Conservation (phyloP, 192 early-diverging fungal genomes). For the Umbelopsis vinacea region DNA sequence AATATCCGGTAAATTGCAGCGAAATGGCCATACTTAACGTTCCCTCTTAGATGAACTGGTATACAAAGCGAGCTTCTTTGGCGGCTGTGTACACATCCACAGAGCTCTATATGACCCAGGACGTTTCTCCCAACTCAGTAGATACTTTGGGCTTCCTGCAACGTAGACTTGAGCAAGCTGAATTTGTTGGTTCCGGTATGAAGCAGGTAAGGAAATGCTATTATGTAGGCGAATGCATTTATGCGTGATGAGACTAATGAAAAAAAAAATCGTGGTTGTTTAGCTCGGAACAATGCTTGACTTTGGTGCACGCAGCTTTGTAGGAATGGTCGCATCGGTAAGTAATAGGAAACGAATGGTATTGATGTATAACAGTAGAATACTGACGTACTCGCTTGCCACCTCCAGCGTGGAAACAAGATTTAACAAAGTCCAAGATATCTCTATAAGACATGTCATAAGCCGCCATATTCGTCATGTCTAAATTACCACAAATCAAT, state of each 20-base stretch:
- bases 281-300: slow-evolving; percentile 43
- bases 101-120: slow-evolving; percentile 93
- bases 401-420: slow-evolving; percentile 16
- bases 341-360: slow-evolving; percentile 20
- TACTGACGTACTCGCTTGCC: no score
- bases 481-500: no score
- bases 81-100: slow-evolving; percentile 86
- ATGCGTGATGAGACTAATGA: no score
- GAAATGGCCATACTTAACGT: no score
- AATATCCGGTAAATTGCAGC: background rate
- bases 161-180: slow-evolving; percentile 73
- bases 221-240: background rate
- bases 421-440: background rate
- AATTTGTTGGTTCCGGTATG: slow-evolving; percentile 55
- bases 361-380: background rate
- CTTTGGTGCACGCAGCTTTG: slow-evolving; percentile 50
- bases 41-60: slow-evolving; percentile 82
- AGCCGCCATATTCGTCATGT: no score
- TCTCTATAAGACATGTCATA: no score
- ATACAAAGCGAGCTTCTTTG: slow-evolving; percentile 79
- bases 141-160: slow-evolving; percentile 84
- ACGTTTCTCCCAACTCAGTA: slow-evolving; percentile 71
- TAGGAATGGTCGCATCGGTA: slow-evolving; percentile 53
- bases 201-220: slow-evolving; percentile 41
- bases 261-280: background rate